Conservation (phyloP, 2,329 filamentous ascomycete genomes). For the Epichloe uncinata region DNA sequence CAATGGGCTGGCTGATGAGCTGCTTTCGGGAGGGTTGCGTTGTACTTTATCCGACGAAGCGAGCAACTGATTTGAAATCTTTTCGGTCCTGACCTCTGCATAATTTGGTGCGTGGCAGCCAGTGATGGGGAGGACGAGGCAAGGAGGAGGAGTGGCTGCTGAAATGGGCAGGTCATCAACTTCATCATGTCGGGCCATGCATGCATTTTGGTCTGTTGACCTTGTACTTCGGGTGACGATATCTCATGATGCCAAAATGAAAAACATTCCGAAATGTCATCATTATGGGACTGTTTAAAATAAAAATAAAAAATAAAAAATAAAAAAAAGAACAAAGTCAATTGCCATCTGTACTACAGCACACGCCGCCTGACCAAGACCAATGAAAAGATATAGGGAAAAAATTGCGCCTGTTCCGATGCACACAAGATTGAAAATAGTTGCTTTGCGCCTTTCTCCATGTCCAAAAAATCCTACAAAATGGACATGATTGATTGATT, state of each 20-base stretch:
- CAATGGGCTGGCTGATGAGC: not conserved
- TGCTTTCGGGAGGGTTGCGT: too few species aligned
- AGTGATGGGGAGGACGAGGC: conserved; percentile 14
- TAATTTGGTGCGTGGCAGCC: not conserved
- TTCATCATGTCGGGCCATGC: too few species aligned
- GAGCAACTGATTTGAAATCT: not conserved
- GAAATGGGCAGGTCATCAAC: too few species aligned
- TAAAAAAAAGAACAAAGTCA: not conserved
- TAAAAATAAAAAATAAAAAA: too few species aligned
- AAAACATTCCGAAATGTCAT: not conserved
- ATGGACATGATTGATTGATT: not conserved
- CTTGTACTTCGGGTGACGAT: too few species aligned
- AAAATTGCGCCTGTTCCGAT: not conserved
- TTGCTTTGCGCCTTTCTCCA: not conserved
- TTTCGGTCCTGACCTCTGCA: not conserved
- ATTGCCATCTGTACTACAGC: not conserved
- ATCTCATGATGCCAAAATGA: not conserved
- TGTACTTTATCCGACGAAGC: not conserved
- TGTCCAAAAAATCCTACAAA: not conserved
- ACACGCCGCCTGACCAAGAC: not conserved
- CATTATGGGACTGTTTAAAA: not conserved
- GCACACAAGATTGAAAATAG: not conserved
- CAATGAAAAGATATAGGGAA: not conserved
- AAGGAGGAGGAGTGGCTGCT: too few species aligned
- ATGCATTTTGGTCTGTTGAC: too few species aligned